Base-by-base conservation (phyloP, 1,284 basidiomycete species). In the Moesziomyces sp. region DNA sequence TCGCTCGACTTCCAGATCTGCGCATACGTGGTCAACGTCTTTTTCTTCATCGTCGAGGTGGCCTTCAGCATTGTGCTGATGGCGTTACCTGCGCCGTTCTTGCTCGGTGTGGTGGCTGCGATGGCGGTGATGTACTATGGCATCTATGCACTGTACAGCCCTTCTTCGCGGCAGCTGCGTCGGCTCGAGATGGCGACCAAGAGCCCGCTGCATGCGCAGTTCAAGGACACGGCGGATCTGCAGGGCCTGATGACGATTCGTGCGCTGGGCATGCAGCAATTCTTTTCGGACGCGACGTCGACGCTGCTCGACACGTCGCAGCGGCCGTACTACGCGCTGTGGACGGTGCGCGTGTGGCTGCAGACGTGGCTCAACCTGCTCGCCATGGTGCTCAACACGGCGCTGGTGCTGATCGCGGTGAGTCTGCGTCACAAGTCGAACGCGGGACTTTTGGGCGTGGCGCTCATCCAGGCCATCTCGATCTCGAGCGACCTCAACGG, bases 401-500 rank as follows among this genome's bases (percentile, higher is more conserved):
- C 57, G 3, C 52, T 77, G 23, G 66, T 77, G 11, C 52, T 72
- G 16, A 33, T 77, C 23, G 54, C 54, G 10, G 74, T 77, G 14
- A 30, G 60, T n/a, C 57, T 76, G 21, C 44, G 73, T n/a, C 38
- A 58, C 45, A 48, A 47, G 0, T 45, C 43, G 14, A 46, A 48
- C 10, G 61, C 60, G 7, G 81, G 65, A n/a, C 68, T 77, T 11
- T 50, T 84, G 9, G 84, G 83, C 8, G 81, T 84, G 11, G 78
- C 83, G 5, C 71, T 84, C 14, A 63, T 73, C 3, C 72, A 81
- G 21, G 58, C 82, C 5, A 78, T 67, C 1, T 50, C 57, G 19
- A 33, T 83, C 11, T 59, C 65, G 5, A 21, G 42, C n/a, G 23
- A 45, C 3, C 47, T 82, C 45, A 74, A 73, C 40, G 18, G 47